phyloP scores from a whole-genome alignment of 169 alveolate genomes.

The Plasmodium fragile region DNA sequence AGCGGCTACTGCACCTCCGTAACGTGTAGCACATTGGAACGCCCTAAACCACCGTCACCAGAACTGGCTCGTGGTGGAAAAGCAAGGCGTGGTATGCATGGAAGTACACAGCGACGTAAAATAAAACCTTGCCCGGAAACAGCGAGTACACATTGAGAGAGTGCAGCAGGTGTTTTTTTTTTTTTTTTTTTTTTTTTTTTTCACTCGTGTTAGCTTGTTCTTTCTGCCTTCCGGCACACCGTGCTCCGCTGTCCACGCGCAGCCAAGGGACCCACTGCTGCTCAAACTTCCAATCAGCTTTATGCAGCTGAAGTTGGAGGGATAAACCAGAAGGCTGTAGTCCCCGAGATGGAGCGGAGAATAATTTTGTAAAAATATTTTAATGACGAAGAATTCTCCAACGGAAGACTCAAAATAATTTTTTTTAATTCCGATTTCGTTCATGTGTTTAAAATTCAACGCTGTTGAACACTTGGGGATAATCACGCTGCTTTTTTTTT shows the following conservation, averaged over 20 bases:
- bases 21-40: not conserved
- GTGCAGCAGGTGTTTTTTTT: slow-evolving; percentile 36
- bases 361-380: slow-evolving; percentile 9
- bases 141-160: slow-evolving; percentile 51
- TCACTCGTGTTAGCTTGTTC: not conserved
- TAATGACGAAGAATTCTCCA: slow-evolving; percentile 32
- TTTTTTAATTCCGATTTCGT: slow-evolving; percentile 50
- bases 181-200: not conserved
- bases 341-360: slow-evolving; percentile 28
- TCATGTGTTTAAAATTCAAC: not conserved
- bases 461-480: slow-evolving; percentile 65
- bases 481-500: slow-evolving; percentile 67
- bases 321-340: slow-evolving; percentile 55
- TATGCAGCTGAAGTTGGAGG: slow-evolving; percentile 65
- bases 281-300: slow-evolving; percentile 56
- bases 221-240: not conserved
- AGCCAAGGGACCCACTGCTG: slow-evolving; percentile 18
- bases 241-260: not conserved
- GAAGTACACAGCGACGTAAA: slow-evolving; percentile 59
- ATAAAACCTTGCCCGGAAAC: slow-evolving; percentile 62
- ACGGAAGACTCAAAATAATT: slow-evolving; percentile 26
- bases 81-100: slow-evolving; percentile 34
- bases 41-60: slow-evolving; percentile 42
- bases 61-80: slow-evolving; percentile 68
- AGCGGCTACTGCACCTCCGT: not conserved